phyloP scores from a whole-genome alignment of 2,329 filamentous ascomycete genomes.

The Cladophialophora chaetospira region DNA sequence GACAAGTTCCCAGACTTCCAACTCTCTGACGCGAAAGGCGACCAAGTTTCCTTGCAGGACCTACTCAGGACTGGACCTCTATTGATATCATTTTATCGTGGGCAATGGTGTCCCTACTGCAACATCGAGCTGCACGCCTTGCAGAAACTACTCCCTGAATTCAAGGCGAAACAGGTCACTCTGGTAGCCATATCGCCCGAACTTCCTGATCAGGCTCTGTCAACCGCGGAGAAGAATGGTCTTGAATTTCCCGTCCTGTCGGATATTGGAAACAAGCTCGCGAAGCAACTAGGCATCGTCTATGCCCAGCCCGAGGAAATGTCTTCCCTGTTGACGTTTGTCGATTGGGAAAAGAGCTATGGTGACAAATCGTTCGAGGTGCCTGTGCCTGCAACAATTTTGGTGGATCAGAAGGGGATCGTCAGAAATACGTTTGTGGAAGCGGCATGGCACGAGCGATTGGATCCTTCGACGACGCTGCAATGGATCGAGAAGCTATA shows the following conservation, averaged over 20 bases:
- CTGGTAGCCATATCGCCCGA: constrained; percentile 49
- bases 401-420: constrained; percentile 42
- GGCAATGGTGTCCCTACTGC: constrained; percentile 52
- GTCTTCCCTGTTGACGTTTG: too few species aligned
- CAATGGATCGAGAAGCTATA: background rate
- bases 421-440: constrained; percentile 43
- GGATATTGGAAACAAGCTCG: constrained; percentile 42
- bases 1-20: constrained; percentile 40
- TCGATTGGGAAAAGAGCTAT: constrained; percentile 39
- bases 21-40: constrained; percentile 41
- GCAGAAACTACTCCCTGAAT: constrained; percentile 39
- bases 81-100: constrained; percentile 52
- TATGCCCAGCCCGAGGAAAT: constrained; percentile 38
- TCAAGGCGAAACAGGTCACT: constrained; percentile 42
- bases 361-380: constrained; percentile 44
- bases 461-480: background rate
- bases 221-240: constrained; percentile 44
- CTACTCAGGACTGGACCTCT: constrained; percentile 38
- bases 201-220: constrained; percentile 44
- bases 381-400: constrained; percentile 44
- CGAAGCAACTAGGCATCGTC: constrained; percentile 43
- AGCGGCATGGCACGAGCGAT: constrained; percentile 37
- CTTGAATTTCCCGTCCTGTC: constrained; percentile 47
- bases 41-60: constrained; percentile 37
- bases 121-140: constrained; percentile 44